Evolutionary conservation across 148 eudicot genomes (phyloP).

Genomic region (Dianthus caryophyllus): DNA sequence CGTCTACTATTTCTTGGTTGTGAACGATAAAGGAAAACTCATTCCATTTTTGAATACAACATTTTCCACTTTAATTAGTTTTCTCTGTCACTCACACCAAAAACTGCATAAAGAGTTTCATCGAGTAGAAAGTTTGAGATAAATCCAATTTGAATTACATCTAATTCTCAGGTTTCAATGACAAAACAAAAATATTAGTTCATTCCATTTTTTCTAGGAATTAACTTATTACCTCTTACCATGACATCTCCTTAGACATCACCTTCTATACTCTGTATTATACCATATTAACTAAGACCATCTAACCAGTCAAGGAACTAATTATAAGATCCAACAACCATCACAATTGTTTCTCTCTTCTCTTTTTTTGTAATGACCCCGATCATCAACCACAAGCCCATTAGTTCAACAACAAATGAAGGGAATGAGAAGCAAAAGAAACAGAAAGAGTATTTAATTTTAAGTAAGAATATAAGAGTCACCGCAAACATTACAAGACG

Average conservation of each 20-base stretch:
- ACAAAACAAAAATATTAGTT: not conserved
- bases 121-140: not conserved
- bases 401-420: not conserved
- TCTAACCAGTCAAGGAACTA: not conserved
- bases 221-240: not conserved
- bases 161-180: not conserved
- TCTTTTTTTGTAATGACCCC: not conserved
- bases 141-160: not conserved
- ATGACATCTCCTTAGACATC: no score
- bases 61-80: no score
- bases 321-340: not conserved
- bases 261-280: no score
- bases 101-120: not conserved
- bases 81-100: not conserved
- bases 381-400: not conserved
- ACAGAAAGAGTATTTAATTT: not conserved
- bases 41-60: no score
- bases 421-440: not conserved
- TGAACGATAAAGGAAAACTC: no score
- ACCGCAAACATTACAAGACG: constrained; percentile 5
- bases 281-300: not conserved
- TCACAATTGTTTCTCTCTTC: not conserved
- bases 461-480: not conserved
- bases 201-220: not conserved
- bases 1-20: no score